A percentile compares a stretch with the other conserved stretches of the same genome.
phyloP scores from a whole-genome alignment of 176 grass and related monocot genomes.

The Aechmea fasciata region DNA sequence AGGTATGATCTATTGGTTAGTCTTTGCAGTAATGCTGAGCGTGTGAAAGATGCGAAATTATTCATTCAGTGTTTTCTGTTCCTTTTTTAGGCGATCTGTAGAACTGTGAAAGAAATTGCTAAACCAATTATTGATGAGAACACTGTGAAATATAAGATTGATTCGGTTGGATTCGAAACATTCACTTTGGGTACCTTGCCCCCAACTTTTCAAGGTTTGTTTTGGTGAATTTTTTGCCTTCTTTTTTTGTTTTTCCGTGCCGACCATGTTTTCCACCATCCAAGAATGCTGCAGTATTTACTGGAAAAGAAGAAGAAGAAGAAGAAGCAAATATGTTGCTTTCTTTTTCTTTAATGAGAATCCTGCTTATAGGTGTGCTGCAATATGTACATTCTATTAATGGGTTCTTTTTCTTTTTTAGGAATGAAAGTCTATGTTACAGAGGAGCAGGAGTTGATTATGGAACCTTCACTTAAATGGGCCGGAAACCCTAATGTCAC shows the following conservation, averaged over 20 bases:
- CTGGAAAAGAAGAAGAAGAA: background rate
- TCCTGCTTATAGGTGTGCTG: background rate
- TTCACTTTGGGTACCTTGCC: slow-evolving; percentile 86
- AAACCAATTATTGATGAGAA: slow-evolving; percentile 89
- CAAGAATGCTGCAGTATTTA: background rate
- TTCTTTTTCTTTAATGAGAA: background rate
- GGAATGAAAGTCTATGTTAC: slow-evolving; percentile 94
- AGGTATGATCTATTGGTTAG: slow-evolving; percentile 36
- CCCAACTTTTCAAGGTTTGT: slow-evolving; percentile 87
- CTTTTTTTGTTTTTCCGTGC: slow-evolving; percentile 3
- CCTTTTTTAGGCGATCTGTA: slow-evolving; percentile 68
- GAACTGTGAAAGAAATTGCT: slow-evolving; percentile 60
- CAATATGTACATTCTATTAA: background rate
- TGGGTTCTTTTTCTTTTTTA: slow-evolving; percentile 20
- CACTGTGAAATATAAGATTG: slow-evolving; percentile 71
- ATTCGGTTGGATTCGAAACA: slow-evolving; percentile 80
- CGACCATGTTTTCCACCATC: background rate
- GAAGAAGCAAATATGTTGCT: background rate
- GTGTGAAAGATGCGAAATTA: background rate
- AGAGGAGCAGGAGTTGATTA: slow-evolving; percentile 91
- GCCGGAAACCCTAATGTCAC: slow-evolving; percentile 94
- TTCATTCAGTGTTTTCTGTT: slow-evolving; percentile 17
- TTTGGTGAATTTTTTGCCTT: background rate
- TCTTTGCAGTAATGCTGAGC: background rate
- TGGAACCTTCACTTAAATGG: slow-evolving; percentile 97